Base-by-base conservation (phyloP, 495 filamentous ascomycete species). In the Aspergillus mulundensis region DNA sequence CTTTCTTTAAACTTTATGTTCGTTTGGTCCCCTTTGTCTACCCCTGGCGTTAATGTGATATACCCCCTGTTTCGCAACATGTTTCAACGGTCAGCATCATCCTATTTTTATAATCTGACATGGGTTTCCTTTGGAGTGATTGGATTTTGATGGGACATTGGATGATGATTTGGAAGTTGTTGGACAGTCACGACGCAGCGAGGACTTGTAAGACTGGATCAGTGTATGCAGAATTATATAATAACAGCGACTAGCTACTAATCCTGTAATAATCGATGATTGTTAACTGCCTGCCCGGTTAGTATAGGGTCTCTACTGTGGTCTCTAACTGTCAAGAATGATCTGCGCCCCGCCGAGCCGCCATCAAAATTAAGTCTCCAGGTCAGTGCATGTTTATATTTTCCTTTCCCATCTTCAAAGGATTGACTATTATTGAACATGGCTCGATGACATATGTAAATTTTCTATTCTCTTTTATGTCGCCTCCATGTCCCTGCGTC, bases 401-500 rank as follows among this genome's bases (percentile, higher is more conserved):
- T 32, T 39, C 24, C 28, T 19, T 15, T 23, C 36, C 20, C 1
- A 19, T 51, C 45, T 12, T 11, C 15, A 48, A 10, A 7, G 20
- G n/a, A n/a, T n/a, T n/a, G n/a, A n/a, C 38, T 14, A 3, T 6
- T 3, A 40, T 16, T 18, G 38, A 40, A 40, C 38, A 47, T 47
- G 45, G 19, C 3, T 16, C 8, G 6, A 18, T 47, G 19, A 6
- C 3, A 47, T 30, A 18, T n/a, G 11, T 15, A 1, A 28, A n/a
- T n/a, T 28, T 4, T 18, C 6, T 47, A 15, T 30, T 11, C 23
- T 23, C 2, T 53, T 61, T 57, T 56, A 25, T 56, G 59, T 54
- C 24, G 46, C 57, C 50, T 28, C 43, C 45, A 81, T 81, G 76
- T 82, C 71, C 68, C 74, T 83, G 57, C 84, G 76, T 65, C 68